These are phyloP conservation scores for Thielaviopsis euricoi DNA, from an alignment of 2,329 filamentous ascomycete genomes.

Conservation along the genomic window DNA sequence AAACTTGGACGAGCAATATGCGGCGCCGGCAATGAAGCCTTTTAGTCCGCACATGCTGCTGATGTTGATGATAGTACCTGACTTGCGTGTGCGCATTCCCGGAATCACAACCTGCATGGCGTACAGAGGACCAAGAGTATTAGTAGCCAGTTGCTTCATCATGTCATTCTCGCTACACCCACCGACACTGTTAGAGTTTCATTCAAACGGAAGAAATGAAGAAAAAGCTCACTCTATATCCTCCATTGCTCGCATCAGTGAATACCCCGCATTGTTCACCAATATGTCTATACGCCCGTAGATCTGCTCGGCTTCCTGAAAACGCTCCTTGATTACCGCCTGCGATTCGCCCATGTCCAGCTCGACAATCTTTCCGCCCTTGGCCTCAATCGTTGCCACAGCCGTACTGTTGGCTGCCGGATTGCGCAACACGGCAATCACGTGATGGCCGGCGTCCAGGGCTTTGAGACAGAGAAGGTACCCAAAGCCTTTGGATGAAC, in stretches of 20 bases:
- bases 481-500: slow-evolving; percentile 30
- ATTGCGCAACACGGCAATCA: slow-evolving; percentile 30
- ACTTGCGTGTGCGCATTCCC: slow-evolving; percentile 24
- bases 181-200: no score
- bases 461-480: slow-evolving; percentile 25
- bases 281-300: slow-evolving; percentile 27
- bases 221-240: slow-evolving; percentile 18
- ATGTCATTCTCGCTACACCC: slow-evolving; percentile 26
- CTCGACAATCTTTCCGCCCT: slow-evolving; percentile 18
- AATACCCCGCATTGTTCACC: slow-evolving; percentile 30
- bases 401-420: slow-evolving; percentile 18
- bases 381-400: slow-evolving; percentile 18
- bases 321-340: slow-evolving; percentile 19
- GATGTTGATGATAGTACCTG: slow-evolving; percentile 30
- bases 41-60: slow-evolving; percentile 29
- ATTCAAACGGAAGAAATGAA: no score
- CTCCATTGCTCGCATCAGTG: slow-evolving; percentile 27
- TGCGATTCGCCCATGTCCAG: slow-evolving; percentile 25
- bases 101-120: slow-evolving; percentile 31
- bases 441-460: slow-evolving; percentile 26
- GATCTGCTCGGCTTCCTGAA: slow-evolving; percentile 21
- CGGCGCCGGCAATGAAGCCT: slow-evolving; percentile 21
- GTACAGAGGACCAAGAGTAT: slow-evolving; percentile 32
- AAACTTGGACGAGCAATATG: slow-evolving; percentile 30
- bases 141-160: slow-evolving; percentile 27